phyloP scores from a whole-genome alignment of 768 basidiomycete species.

The Hemileccinum impolitum region DNA sequence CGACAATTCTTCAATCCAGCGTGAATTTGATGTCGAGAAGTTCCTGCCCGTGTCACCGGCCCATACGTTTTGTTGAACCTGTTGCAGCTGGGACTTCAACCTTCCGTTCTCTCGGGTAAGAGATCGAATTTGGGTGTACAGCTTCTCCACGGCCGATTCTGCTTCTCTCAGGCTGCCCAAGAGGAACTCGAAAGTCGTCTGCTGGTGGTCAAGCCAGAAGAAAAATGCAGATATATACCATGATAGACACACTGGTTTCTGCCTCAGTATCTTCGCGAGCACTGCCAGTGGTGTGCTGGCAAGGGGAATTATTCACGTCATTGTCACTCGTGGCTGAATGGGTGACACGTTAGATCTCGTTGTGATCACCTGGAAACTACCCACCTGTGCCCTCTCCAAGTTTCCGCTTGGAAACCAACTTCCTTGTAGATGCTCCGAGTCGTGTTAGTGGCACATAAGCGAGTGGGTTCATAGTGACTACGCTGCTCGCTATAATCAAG shows the following conservation, averaged over 20 bases:
- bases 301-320: background rate
- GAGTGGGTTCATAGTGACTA: background rate
- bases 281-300: too few relatives aligned
- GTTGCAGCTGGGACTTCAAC: constrained; percentile 5
- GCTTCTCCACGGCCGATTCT: constrained; percentile 7
- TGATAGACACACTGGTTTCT: constrained; percentile 1
- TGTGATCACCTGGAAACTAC: background rate
- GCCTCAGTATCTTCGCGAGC: background rate
- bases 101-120: constrained; percentile 8
- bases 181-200: background rate
- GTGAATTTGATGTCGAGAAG: constrained; percentile 6
- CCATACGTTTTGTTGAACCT: background rate
- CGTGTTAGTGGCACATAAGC: constrained; percentile 2
- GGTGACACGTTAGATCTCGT: background rate
- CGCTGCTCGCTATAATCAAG: constrained; percentile 1
- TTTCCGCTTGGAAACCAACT: background rate
- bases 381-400: background rate
- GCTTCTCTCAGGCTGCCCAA: constrained; percentile 10
- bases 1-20: constrained; percentile 5
- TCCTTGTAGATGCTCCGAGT: constrained; percentile 8
- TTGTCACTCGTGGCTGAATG: constrained; percentile 4
- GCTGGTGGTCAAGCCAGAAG: background rate
- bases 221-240: constrained; percentile 5
- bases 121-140: constrained; percentile 7
- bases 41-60: background rate